Conservation (phyloP, 2,329 filamentous ascomycete species). For the Ramularia collo-cygni region DNA sequence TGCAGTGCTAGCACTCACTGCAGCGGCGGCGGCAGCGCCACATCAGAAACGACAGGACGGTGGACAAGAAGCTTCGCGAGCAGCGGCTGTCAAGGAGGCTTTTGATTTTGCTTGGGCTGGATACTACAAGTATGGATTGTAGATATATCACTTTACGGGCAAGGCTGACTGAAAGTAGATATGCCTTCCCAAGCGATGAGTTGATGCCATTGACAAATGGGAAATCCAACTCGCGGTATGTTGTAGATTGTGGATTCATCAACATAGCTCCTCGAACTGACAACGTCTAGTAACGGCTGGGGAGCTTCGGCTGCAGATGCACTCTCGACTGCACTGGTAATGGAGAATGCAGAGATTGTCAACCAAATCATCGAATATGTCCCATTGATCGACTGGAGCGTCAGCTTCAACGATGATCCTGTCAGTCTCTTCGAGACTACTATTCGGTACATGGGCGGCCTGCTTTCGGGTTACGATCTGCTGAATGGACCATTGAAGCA, state of each 20-base stretch:
- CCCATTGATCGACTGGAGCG: slow-evolving; percentile 62
- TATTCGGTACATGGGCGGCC: slow-evolving; percentile 76
- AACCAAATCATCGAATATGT: slow-evolving; percentile 64
- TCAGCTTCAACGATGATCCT: slow-evolving; percentile 58
- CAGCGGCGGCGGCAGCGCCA: too few relatives aligned
- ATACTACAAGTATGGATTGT: slow-evolving; percentile 20
- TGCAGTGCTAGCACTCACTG: too few relatives aligned
- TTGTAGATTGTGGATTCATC: too few relatives aligned
- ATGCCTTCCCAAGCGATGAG: slow-evolving; percentile 38
- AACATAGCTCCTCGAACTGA: not conserved
- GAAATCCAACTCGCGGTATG: slow-evolving; percentile 53
- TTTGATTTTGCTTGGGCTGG: slow-evolving; percentile 67
- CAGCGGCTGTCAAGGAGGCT: slow-evolving; percentile 58
- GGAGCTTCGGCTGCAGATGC: slow-evolving; percentile 77
- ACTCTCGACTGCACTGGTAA: slow-evolving; percentile 70
- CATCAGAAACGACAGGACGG: too few relatives aligned
- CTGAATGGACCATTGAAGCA: slow-evolving; percentile 55
- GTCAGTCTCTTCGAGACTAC: slow-evolving; percentile 87
- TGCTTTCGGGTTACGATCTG: slow-evolving; percentile 70
- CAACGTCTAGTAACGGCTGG: slow-evolving; percentile 61
- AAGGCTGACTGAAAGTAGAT: slow-evolving; percentile 38
- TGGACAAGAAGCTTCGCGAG: slow-evolving; percentile 23
- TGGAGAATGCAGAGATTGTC: slow-evolving; percentile 62
- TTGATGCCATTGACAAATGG: slow-evolving; percentile 60
- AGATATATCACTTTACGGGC: not conserved